Conservation (phyloP, 139 green algal species). For the Chlorella vulgaris region DNA sequence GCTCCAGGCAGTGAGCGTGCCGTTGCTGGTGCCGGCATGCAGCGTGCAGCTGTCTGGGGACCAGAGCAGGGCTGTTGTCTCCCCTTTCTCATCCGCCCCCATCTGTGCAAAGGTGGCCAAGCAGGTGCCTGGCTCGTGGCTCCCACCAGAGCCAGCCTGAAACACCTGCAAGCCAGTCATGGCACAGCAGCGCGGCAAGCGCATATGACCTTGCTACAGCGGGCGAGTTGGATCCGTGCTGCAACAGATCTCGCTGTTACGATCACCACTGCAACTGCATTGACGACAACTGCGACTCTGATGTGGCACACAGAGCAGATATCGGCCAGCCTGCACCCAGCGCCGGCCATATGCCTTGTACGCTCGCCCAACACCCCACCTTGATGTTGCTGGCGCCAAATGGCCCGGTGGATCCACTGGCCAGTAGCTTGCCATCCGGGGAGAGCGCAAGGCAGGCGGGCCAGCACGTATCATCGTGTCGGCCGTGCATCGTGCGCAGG, state of each 20-base stretch:
- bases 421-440: constrained; percentile 26
- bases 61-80: constrained; percentile 33
- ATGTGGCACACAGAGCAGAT: too few species aligned
- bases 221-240: too few species aligned
- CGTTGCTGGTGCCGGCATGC: constrained; percentile 38
- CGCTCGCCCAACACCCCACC: too few species aligned
- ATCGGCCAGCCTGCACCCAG: too few species aligned
- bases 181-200: background rate
- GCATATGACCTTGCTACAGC: too few species aligned
- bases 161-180: constrained; percentile 32
- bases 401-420: constrained; percentile 27
- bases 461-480: constrained; percentile 47
- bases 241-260: too few species aligned
- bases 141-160: background rate
- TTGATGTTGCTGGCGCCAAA: constrained; percentile 48
- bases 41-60: constrained; percentile 12
- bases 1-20: constrained; percentile 33
- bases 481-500: constrained; percentile 44
- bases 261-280: too few species aligned
- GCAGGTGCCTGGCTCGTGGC: constrained; percentile 34
- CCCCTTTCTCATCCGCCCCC: constrained; percentile 15
- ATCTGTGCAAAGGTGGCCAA: constrained; percentile 42
- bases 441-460: constrained; percentile 32
- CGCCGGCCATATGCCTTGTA: too few species aligned
- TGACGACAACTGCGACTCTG: too few species aligned